phyloP scores from a whole-genome alignment of 768 basidiomycete species.

The Kwoniella sp. region DNA sequence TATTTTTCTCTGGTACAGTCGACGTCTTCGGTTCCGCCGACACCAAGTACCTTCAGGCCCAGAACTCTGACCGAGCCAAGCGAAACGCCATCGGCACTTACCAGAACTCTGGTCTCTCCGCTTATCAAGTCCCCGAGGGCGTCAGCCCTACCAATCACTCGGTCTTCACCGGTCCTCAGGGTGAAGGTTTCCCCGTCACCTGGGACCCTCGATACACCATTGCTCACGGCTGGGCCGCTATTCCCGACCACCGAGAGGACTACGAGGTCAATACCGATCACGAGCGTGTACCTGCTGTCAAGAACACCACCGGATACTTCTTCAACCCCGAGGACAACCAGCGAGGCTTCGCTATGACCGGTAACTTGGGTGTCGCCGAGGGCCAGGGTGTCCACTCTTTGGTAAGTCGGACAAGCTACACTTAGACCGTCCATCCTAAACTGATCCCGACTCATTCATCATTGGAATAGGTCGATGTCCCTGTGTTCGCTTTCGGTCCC shows the following conservation, averaged over 20 bases:
- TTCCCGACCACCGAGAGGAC: slow-evolving; percentile 51
- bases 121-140: slow-evolving; percentile 52
- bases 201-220: slow-evolving; percentile 58
- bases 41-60: slow-evolving; percentile 50
- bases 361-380: slow-evolving; percentile 48
- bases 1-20: slow-evolving; percentile 14
- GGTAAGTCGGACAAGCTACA: slow-evolving; percentile 1
- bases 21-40: slow-evolving; percentile 57
- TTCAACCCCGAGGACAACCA: slow-evolving; percentile 54
- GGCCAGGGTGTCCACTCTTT: slow-evolving; percentile 57
- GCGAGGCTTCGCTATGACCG: slow-evolving; percentile 54
- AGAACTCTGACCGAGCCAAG: slow-evolving; percentile 52
- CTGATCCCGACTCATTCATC: neutral
- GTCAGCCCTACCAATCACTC: slow-evolving; percentile 46
- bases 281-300: slow-evolving; percentile 49
- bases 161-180: slow-evolving; percentile 43
- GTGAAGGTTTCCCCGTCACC: slow-evolving; percentile 55
- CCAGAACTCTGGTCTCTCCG: slow-evolving; percentile 53
- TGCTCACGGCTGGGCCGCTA: slow-evolving; percentile 45
- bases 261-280: slow-evolving; percentile 41
- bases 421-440: neutral
- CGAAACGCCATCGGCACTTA: slow-evolving; percentile 56
- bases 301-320: slow-evolving; percentile 40
- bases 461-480: slow-evolving; percentile 47
- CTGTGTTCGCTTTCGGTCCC: slow-evolving; percentile 55